These are phyloP conservation scores for Xylaria sp. DNA, from an alignment of 2,329 filamentous ascomycete genomes.

Conservation along the genomic window DNA sequence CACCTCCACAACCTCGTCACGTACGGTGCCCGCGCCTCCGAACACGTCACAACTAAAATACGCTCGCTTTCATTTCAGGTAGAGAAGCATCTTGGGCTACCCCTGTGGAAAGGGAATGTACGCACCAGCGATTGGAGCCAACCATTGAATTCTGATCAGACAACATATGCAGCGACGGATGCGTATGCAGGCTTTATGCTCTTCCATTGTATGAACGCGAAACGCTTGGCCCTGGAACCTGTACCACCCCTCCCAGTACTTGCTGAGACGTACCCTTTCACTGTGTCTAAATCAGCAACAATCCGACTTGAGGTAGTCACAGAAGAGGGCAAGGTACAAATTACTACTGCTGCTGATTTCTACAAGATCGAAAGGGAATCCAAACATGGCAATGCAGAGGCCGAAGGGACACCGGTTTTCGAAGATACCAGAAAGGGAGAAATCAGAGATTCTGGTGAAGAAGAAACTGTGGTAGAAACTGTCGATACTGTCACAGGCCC, in stretches of 20 bases:
- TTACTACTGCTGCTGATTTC: slow-evolving; percentile 4
- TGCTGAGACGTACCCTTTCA: slow-evolving; percentile 28
- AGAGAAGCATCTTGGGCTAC: slow-evolving; percentile 33
- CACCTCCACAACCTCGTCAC: slow-evolving; percentile 33
- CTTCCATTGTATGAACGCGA: slow-evolving; percentile 37
- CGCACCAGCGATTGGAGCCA: slow-evolving; percentile 34
- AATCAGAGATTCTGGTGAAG: not conserved
- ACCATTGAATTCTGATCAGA: slow-evolving; percentile 26
- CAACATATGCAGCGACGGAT: slow-evolving; percentile 34
- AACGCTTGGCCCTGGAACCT: slow-evolving; percentile 31
- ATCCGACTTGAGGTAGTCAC: slow-evolving; percentile 16
- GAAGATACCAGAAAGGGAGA: not conserved
- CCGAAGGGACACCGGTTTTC: not conserved
- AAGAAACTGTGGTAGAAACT: not conserved
- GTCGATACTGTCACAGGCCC: not conserved
- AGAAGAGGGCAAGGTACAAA: slow-evolving; percentile 8
- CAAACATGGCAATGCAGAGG: not conserved
- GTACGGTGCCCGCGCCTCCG: slow-evolving; percentile 6
- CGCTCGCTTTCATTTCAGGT: slow-evolving; percentile 28
- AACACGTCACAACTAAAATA: slow-evolving; percentile 26
- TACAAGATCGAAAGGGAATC: not conserved
- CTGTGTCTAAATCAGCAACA: not conserved
- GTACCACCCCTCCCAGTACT: slow-evolving; percentile 30
- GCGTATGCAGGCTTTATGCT: slow-evolving; percentile 40
- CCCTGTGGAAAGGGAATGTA: slow-evolving; percentile 32